Evolutionary conservation across 2,329 filamentous ascomycete species (phyloP), one percentile per base, ranked within the genome.

Genomic region (Trichoderma aggressivum): DNA sequence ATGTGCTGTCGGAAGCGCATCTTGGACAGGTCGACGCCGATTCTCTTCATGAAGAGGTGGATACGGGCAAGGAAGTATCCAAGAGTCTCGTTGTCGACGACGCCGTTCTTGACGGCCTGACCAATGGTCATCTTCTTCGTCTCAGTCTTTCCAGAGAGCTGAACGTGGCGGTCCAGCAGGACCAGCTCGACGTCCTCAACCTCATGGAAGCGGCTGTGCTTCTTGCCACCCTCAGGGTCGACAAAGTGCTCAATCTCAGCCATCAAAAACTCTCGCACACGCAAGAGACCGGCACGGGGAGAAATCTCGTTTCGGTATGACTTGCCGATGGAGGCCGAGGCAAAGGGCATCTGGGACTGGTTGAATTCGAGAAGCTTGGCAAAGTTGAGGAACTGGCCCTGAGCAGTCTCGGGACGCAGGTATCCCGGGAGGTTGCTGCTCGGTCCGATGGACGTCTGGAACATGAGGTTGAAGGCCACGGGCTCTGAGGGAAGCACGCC

Each of bases 221-320:
- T 97, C 89, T 99, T 99, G 83, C 94, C 94, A 79, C 94, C 90
- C 78, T 96, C 87, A 12, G 96, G 96, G 78, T 99, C 96, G 75
- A 99, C 96, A 79, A 93, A 99, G 82, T 99, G 96, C 85, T 99
- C 96, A 76, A 99, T 97, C 84, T 99, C 96, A 28, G 95, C 96
- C 96, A 99, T 98, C 77, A 98, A 84, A 84, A 99, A 98, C 82
- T 99, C 96, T 77, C 96, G 93, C 56, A 99, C 96, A 76, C 96
- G 92, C 71, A 99, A 84, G 53, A 99, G 90, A 83, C 96, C 96
- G 74, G 93, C 89, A 70, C 96, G 90, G 11, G 96, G 96, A 0
- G 96, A 98, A 76, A 99, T 98, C 80, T 99, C 96, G 81, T 99
- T 99, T 78, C 96, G 90, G 88, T 97, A 98, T 2, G 95, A 98